A percentile compares a stretch with the other conserved stretches of the same genome.
phyloP scores from a whole-genome alignment of 2,329 filamentous ascomycete species.

The Xylariaceae sp. region DNA sequence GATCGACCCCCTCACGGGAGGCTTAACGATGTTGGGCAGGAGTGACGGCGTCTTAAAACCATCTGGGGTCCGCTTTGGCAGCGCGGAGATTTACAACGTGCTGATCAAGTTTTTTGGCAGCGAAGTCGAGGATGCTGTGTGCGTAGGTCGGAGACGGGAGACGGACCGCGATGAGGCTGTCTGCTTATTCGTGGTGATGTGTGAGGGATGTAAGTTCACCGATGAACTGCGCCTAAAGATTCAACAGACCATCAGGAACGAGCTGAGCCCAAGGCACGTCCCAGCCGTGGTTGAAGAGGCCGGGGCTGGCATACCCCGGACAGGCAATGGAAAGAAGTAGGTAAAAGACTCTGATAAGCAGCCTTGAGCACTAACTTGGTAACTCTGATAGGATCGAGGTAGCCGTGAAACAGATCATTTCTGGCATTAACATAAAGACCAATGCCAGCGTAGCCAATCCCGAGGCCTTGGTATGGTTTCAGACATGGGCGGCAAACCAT shows the following conservation, averaged over 20 bases:
- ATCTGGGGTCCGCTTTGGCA: conserved; percentile 87
- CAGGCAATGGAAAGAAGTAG: conserved; percentile 94
- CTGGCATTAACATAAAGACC: conserved; percentile 83
- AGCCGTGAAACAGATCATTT: conserved; percentile 94
- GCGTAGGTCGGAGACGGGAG: conserved; percentile 76
- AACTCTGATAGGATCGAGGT: conserved; percentile 76
- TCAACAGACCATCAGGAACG: conserved; percentile 71
- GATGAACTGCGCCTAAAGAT: conserved; percentile 67
- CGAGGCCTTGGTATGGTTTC: conserved; percentile 87
- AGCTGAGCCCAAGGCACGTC: conserved; percentile 88
- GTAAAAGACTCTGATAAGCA: conserved; percentile 42
- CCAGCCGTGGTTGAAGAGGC: conserved; percentile 83
- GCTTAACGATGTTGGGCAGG: conserved; percentile 87
- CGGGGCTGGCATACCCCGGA: conserved; percentile 82
- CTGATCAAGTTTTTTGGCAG: conserved; percentile 80
- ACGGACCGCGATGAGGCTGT: conserved; percentile 84
- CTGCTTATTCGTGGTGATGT: conserved; percentile 85
- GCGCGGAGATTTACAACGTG: conserved; percentile 96
- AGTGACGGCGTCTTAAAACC: conserved; percentile 95
- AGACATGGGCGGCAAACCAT: conserved; percentile 66
- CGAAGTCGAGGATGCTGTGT: conserved; percentile 84
- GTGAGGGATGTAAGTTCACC: conserved; percentile 60
- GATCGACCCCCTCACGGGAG: conserved; percentile 71
- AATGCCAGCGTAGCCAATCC: conserved; percentile 94
- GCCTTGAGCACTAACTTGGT: not conserved